Evolutionary conservation across 2,329 filamentous ascomycete genomes (phyloP), one percentile per base, ranked within the genome.

Genomic region (Fusarium tjaetaba): DNA sequence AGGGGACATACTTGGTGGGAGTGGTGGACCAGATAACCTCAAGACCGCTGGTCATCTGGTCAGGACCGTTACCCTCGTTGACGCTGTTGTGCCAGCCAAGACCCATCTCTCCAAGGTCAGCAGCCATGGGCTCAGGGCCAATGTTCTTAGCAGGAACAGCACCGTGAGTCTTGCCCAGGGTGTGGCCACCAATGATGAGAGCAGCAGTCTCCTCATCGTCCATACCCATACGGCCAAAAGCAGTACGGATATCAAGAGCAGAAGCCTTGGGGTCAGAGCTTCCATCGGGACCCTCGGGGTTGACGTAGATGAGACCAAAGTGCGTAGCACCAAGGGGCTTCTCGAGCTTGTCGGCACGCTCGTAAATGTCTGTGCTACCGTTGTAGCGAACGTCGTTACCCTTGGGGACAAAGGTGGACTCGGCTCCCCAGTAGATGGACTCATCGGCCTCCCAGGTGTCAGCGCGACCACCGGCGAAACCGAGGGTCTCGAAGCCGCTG

Each of bases 161-260:
- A 76, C 93, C 93, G 82, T 95, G 93, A 0, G 92, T 94, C 88
- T 95, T 95, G 78, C 93, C 93, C 76, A 95, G 94, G 32, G 90
- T 87, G 86, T 95, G 93, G 43, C 93, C 93, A 79, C 93, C 93
- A 43, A 91, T 91, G 79, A 95, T 95, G 51, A 95, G 85, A 20
- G 93, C 93, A 61, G 93, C 93, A 0, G 93, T 95, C 86, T 95
- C 93, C 83, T 93, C 90, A 79, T 95, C 92, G 79, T 93, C 90
- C 93, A 95, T 95, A 70, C 90, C 93, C 93, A 95, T 95, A 81
- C 92, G 92, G 72, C 86, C 87, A 76, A 95, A 95, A 24, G 93
- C 94, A 66, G 86, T 87, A 72, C 92, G 92, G 79, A 95, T 95
- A 77, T 95, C 93, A 65, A 87, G 83, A 46, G 90, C 93, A 4